A percentile compares a stretch with the other conserved stretches of the same genome.
Evolutionary conservation across 805 yeast genomes (phyloP).

Genomic region (Cyberlindnera mycetangii): DNA sequence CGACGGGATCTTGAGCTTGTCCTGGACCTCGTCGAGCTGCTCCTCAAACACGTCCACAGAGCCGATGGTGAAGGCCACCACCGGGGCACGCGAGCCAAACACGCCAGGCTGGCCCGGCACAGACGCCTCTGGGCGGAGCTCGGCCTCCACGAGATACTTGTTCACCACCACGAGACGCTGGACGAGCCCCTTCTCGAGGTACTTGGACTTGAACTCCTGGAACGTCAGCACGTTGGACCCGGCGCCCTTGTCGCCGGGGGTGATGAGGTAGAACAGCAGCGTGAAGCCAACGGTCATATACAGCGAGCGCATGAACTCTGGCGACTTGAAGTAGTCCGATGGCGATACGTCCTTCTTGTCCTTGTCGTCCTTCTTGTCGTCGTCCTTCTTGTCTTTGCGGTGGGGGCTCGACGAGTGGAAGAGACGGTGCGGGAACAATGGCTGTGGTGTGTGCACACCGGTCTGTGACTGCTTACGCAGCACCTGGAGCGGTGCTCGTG

Average conservation of each 20-base stretch:
- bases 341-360: slow-evolving; percentile 29
- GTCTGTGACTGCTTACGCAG: background rate
- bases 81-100: slow-evolving; percentile 36
- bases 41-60: slow-evolving; percentile 84
- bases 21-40: slow-evolving; percentile 72
- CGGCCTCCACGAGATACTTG: slow-evolving; percentile 68
- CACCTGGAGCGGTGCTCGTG: background rate
- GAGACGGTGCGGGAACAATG: no score
- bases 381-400: slow-evolving; percentile 14
- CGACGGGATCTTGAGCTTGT: slow-evolving; percentile 61
- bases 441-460: no score
- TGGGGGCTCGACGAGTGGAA: slow-evolving; percentile 14
- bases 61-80: slow-evolving; percentile 80
- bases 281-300: slow-evolving; percentile 38
- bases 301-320: slow-evolving; percentile 38
- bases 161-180: slow-evolving; percentile 71
- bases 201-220: slow-evolving; percentile 83
- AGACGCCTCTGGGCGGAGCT: slow-evolving; percentile 44
- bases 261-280: slow-evolving; percentile 34
- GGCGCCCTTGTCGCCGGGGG: slow-evolving; percentile 27
- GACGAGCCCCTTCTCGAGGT: slow-evolving; percentile 76
- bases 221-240: slow-evolving; percentile 44
- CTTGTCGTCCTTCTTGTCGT: slow-evolving; percentile 21
- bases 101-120: slow-evolving; percentile 15
- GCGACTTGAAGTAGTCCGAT: slow-evolving; percentile 39